A percentile compares a stretch with the other conserved stretches of the same genome.
These are phyloP conservation scores for Cryptosporidium andersoni DNA, from an alignment of 169 alveolate species.

Conservation along the genomic window DNA sequence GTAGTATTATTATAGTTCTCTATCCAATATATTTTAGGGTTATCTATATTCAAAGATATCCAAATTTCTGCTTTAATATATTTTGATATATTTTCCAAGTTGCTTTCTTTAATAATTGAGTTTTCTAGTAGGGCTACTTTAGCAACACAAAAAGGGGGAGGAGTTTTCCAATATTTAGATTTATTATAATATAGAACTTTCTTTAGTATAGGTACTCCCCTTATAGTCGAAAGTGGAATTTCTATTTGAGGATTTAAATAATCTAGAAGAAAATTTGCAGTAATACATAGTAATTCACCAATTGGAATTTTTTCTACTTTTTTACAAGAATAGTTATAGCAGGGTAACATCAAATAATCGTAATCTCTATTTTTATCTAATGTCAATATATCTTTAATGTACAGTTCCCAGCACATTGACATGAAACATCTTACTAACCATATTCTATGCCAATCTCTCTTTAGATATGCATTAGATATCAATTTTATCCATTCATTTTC, in stretches of 20 bases:
- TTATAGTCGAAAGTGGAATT: conserved; percentile 53
- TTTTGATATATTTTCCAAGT: neutral
- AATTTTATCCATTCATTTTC: neutral
- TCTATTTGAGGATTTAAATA: neutral
- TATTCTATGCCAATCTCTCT: conserved; percentile 61
- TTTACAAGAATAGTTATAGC: conserved; percentile 19
- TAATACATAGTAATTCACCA: conserved; percentile 54
- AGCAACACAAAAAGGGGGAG: conserved; percentile 59
- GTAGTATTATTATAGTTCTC: neutral
- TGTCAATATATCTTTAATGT: conserved; percentile 22
- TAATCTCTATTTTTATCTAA: neutral
- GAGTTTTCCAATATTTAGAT: conserved; percentile 33
- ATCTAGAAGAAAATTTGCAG: neutral
- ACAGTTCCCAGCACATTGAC: conserved; percentile 46
- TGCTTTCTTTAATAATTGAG: neutral
- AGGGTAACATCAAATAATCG: conserved; percentile 14
- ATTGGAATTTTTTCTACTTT: conserved; percentile 24
- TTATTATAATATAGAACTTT: conserved; percentile 11
- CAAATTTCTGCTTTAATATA: conserved; percentile 2
- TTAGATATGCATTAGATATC: conserved; percentile 7
- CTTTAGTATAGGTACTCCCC: conserved; percentile 24
- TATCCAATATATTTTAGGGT: conserved; percentile 32
- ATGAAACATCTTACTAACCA: conserved; percentile 61
- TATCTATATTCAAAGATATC: conserved; percentile 29
- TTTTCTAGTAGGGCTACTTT: conserved; percentile 10